Base-by-base conservation (phyloP, 164 flowering plant species). In the Echeveria elegans region DNA sequence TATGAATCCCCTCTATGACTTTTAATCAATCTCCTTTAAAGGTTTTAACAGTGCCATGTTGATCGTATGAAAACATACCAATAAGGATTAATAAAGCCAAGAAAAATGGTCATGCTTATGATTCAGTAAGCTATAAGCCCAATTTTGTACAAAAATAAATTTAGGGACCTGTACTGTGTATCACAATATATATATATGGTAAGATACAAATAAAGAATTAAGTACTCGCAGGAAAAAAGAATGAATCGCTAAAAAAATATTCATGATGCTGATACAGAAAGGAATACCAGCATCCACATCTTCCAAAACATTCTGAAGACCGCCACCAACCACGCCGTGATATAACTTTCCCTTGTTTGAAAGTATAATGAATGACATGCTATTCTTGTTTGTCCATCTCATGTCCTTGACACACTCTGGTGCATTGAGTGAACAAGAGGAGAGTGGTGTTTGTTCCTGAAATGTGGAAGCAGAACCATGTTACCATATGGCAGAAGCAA, bases 221-320 rank as follows among this genome's bases (percentile, higher is more conserved):
- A 47, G 21, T 47, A 47, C 4, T 18, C 28, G 7, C 12, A 16
- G 14, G 1, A 19, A 18, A 15, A 6, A 5, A 10, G 19, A 60
- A 24, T 31, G 64, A n/a, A n/a, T n/a, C n/a, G n/a, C 14, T 15
- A n/a, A 6, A 31, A 34, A 3, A 34, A 3, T 34, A 34, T 3
- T 34, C 37, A 34, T 21, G 45, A 10, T 36, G 26, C 6, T 24
- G 15, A 15, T 21, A 37, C 26, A 23, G 66, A 26, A 73, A 66
- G 48, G 59, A 77, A 64, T 74, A 95, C 99, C 90, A 73, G 97
- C 90, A 82, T 90, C 97, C 72, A 95, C 97, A 74, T 76, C 63
- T 31, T 87, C 90, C 86, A 85, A 77, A 34, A 87, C 78, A 69
- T 74, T 64, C 64, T 71, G 72, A 41, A 77, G 81, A 68, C 80